These are phyloP conservation scores for Cucurbita argyrosperma DNA, from an alignment of 306 rosid genomes.

Conservation along the genomic window DNA sequence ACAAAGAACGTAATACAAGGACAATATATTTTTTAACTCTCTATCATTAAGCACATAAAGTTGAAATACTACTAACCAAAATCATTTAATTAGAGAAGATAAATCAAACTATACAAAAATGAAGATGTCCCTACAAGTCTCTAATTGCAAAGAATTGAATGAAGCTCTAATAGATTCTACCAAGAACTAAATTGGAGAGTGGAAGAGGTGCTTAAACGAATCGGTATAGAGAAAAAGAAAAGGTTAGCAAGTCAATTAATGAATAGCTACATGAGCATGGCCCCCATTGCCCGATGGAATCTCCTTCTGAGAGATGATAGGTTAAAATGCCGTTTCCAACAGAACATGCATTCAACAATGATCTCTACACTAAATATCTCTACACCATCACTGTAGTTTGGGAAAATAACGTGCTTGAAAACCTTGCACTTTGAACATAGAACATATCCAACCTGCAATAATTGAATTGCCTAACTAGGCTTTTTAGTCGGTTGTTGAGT, in stretches of 20 bases:
- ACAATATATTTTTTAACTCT: neutral
- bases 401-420: conserved; percentile 80
- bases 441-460: conserved; percentile 45
- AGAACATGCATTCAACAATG: neutral
- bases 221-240: neutral
- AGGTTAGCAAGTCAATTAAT: neutral
- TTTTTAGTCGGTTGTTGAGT: neutral
- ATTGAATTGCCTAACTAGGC: neutral
- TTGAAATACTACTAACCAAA: neutral
- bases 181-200: neutral
- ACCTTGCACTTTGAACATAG: conserved; percentile 76
- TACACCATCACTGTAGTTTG: conserved; percentile 47
- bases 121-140: neutral
- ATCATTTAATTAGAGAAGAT: neutral
- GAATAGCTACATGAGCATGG: neutral
- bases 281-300: neutral
- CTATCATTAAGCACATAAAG: neutral
- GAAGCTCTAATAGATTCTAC: neutral
- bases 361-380: neutral
- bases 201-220: neutral
- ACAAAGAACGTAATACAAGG: neutral
- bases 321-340: neutral
- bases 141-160: neutral
- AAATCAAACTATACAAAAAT: neutral
- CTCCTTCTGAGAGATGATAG: neutral